These are phyloP conservation scores for Singerocomus inundabilis DNA, from an alignment of 1,284 basidiomycete genomes.

Conservation along the genomic window DNA sequence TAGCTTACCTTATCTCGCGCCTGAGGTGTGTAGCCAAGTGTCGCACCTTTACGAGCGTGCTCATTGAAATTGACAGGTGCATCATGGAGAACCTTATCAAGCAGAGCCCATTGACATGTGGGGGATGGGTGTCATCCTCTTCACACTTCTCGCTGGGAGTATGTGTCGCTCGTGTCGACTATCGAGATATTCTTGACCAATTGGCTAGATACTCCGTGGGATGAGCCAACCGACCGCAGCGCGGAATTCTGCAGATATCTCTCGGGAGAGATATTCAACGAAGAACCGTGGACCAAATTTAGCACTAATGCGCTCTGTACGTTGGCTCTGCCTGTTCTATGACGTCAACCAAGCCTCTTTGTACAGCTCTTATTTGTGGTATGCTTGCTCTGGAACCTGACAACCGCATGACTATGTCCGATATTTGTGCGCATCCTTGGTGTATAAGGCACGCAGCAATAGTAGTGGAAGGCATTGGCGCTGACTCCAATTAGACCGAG, in stretches of 20 bases:
- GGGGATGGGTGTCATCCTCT: slow-evolving; percentile 96
- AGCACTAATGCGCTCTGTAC: slow-evolving; percentile 58
- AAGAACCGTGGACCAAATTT: slow-evolving; percentile 84
- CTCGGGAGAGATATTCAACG: slow-evolving; percentile 71
- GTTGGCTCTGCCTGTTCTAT: slow-evolving; percentile 21
- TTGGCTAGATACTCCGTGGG: slow-evolving; percentile 91
- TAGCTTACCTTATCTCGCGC: slow-evolving; percentile 93
- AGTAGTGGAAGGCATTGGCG: background rate
- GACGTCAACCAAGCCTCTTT: background rate
- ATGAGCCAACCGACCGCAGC: slow-evolving; percentile 81
- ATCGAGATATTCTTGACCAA: background rate
- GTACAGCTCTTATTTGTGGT: slow-evolving; percentile 65
- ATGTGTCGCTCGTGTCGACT: slow-evolving; percentile 35
- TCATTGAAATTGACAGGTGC: slow-evolving; percentile 40
- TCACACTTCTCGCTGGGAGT: slow-evolving; percentile 92
- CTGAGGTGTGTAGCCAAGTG: slow-evolving; percentile 62
- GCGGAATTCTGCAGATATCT: slow-evolving; percentile 80
- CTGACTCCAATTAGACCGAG: slow-evolving; percentile 52
- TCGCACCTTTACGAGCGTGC: background rate
- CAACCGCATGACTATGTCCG: slow-evolving; percentile 67
- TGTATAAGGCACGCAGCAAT: slow-evolving; percentile 56
- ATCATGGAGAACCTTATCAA: slow-evolving; percentile 61
- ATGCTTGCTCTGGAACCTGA: slow-evolving; percentile 76
- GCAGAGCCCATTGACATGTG: slow-evolving; percentile 95
- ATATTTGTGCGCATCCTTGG: slow-evolving; percentile 80